These are phyloP conservation scores for Pythium brachiatum DNA, from an alignment of 352 stramenopile genomes.

Conservation along the genomic window DNA sequence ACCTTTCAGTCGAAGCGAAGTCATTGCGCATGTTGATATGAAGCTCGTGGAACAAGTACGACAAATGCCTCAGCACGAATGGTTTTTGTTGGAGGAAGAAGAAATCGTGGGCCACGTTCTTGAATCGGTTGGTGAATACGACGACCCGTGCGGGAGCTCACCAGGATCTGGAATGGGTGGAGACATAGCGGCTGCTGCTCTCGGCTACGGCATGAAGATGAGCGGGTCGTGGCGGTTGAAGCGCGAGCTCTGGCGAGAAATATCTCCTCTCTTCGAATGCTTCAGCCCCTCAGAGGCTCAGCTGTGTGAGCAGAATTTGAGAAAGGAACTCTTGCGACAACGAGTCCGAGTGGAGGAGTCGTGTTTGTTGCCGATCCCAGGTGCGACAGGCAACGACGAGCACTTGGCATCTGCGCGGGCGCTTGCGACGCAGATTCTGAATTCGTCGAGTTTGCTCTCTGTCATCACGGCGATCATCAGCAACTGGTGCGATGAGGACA, in stretches of 20 bases:
- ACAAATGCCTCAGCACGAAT: slow-evolving; percentile 45
- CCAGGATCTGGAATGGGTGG: slow-evolving; percentile 13
- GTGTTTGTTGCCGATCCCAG: slow-evolving; percentile 12
- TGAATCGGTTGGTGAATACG: slow-evolving; percentile 55
- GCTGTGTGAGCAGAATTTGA: slow-evolving; percentile 71
- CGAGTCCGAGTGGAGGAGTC: slow-evolving; percentile 12
- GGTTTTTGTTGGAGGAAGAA: slow-evolving; percentile 66
- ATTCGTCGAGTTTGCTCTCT: slow-evolving; percentile 43
- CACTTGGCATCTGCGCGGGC: slow-evolving; percentile 14
- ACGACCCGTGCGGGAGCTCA: slow-evolving; percentile 34
- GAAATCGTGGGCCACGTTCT: slow-evolving; percentile 73
- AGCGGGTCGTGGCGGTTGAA: slow-evolving; percentile 66
- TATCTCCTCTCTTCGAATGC: slow-evolving; percentile 72
- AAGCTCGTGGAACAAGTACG: slow-evolving; percentile 80
- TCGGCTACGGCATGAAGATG: slow-evolving; percentile 69
- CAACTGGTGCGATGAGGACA: slow-evolving; percentile 31
- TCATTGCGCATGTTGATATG: slow-evolving; percentile 60
- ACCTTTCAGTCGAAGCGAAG: slow-evolving; percentile 65
- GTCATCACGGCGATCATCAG: slow-evolving; percentile 44
- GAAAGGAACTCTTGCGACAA: slow-evolving; percentile 31
- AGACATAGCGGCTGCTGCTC: neutral
- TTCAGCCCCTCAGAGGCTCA: slow-evolving; percentile 75
- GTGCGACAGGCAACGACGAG: neutral
- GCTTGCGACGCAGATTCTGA: slow-evolving; percentile 34
- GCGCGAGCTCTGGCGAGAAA: slow-evolving; percentile 42